Evolutionary conservation across 176 grass and related monocot genomes (phyloP), one percentile per base, ranked within the genome.

Genomic region (Metroxylon sagu): DNA sequence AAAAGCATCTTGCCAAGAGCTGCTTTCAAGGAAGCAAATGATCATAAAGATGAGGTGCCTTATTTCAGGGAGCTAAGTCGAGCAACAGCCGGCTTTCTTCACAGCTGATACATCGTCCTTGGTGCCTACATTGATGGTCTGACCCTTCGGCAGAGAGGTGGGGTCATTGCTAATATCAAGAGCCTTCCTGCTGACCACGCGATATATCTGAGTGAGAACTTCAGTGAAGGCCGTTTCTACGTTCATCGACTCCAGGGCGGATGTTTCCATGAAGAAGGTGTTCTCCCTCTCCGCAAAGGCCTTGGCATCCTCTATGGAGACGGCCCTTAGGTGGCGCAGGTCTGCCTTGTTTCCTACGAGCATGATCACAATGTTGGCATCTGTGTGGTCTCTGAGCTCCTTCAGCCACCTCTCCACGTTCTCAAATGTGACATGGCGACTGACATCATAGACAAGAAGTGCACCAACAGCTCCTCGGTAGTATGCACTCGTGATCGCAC

Each of bases 281-380:
- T 39, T 60, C 58, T 60, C 58, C 27, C 58, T 60, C 58, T 60
- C 58, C 0, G 58, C 58, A 31, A 60, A 60, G 58, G 28, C 58
- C 58, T 60, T 26, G 5, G 58, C 58, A 14, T 60, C 58, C 58
- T 60, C 58, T 17, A 16, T 60, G 58, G 58, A 60, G 27, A 60
- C 58, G 2, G 58, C 58, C 25, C 58, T 39, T 29, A 60, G 58
- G 58, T 60, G 58, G 58, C 58, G 58, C 26, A 60, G 12, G 58
- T 60, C 58, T 16, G 58, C 58, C 26, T 60, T 60, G 58, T 60
- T 60, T 15, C 58, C 58, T n/a, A 60, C 58, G 5, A 60, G 58
- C 58, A 60, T 60, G 29, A 60, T 60, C 17, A 60, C 58, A 7
- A 60, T 60, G 6, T n/a, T 30, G 18, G 58, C 3, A 31, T 60